These are phyloP conservation scores for Thraustochytrium striatum DNA, from an alignment of 352 stramenopile species.

Conservation along the genomic window DNA sequence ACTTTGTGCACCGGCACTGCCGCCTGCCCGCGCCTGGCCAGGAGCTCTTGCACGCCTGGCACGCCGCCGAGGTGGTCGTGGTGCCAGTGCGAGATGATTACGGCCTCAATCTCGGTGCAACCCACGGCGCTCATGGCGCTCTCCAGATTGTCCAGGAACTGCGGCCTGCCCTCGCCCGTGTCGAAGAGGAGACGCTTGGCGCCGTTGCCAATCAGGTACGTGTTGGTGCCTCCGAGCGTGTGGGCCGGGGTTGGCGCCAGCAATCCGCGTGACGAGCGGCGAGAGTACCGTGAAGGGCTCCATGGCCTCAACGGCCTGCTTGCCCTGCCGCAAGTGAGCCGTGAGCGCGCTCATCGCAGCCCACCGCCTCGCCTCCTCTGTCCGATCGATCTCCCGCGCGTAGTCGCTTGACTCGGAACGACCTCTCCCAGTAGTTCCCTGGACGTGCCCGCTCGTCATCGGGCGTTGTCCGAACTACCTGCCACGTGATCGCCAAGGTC, in stretches of 20 bases:
- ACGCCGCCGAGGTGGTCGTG: slow-evolving; percentile 79
- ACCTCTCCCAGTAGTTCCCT: too few relatives aligned
- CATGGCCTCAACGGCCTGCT: neutral
- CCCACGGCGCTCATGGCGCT: slow-evolving; percentile 57
- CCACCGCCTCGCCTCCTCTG: too few relatives aligned
- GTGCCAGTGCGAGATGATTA: slow-evolving; percentile 81
- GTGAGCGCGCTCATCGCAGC: neutral
- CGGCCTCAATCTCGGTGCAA: slow-evolving; percentile 61
- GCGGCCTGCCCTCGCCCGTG: slow-evolving; percentile 65
- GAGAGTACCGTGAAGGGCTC: neutral
- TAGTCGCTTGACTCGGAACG: too few relatives aligned
- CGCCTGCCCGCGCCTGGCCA: neutral
- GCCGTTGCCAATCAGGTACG: slow-evolving; percentile 73
- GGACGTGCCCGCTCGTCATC: too few relatives aligned
- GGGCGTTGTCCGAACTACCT: too few relatives aligned
- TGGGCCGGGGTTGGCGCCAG: slow-evolving; percentile 73
- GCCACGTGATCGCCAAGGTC: too few relatives aligned
- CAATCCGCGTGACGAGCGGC: slow-evolving; percentile 52
- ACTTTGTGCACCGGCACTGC: slow-evolving; percentile 43
- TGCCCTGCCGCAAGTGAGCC: slow-evolving; percentile 7
- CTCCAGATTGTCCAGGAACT: slow-evolving; percentile 61
- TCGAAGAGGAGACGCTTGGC: slow-evolving; percentile 67
- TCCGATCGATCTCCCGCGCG: too few relatives aligned
- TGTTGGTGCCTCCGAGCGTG: slow-evolving; percentile 79
- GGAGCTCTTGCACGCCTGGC: slow-evolving; percentile 54